phyloP scores from a whole-genome alignment of 148 eudicot genomes.

The Drosera capensis region DNA sequence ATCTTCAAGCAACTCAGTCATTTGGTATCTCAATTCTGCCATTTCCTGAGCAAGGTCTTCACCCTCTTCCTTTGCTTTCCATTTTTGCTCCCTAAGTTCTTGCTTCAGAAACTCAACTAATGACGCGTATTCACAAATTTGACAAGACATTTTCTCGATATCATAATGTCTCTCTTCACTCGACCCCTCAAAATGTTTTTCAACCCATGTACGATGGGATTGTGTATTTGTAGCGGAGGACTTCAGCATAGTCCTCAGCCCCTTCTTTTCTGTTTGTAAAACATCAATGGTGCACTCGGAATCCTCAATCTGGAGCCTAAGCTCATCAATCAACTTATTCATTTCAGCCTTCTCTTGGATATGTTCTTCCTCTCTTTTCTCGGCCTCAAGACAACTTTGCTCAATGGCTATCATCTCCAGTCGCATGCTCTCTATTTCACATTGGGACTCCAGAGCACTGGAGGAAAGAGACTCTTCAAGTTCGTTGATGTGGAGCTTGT shows the following conservation, averaged over 20 bases:
- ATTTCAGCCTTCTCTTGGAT: constrained; percentile 21
- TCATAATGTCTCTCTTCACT: constrained; percentile 11
- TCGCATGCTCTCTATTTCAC: constrained; percentile 76
- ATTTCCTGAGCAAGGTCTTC: constrained; percentile 87
- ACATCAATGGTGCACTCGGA: constrained; percentile 15
- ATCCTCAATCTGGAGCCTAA: constrained; percentile 20
- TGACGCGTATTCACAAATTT: constrained; percentile 33
- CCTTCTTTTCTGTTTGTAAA: constrained; percentile 37
- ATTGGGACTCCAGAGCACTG: constrained; percentile 53
- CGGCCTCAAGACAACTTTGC: constrained; percentile 23
- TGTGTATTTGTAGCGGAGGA: constrained; percentile 18
- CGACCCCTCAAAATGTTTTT: constrained; percentile 20
- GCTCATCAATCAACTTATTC: constrained; percentile 26
- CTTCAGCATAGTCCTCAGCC: constrained; percentile 22
- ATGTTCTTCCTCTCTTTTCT: constrained; percentile 23
- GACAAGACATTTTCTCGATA: constrained; percentile 16
- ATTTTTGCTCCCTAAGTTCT: constrained; percentile 43
- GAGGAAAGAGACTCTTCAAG: constrained; percentile 55
- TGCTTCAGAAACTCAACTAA: constrained; percentile 44
- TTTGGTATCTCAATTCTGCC: constrained; percentile 78
- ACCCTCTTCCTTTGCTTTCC: constrained; percentile 66
- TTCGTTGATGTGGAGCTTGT: constrained; percentile 28
- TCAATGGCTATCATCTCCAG: constrained; percentile 41
- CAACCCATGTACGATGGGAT: constrained; percentile 19
- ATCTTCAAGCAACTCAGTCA: constrained; percentile 60